Evolutionary conservation across 305 asterid genomes (phyloP).

Genomic region (Fraxinus velutina): DNA sequence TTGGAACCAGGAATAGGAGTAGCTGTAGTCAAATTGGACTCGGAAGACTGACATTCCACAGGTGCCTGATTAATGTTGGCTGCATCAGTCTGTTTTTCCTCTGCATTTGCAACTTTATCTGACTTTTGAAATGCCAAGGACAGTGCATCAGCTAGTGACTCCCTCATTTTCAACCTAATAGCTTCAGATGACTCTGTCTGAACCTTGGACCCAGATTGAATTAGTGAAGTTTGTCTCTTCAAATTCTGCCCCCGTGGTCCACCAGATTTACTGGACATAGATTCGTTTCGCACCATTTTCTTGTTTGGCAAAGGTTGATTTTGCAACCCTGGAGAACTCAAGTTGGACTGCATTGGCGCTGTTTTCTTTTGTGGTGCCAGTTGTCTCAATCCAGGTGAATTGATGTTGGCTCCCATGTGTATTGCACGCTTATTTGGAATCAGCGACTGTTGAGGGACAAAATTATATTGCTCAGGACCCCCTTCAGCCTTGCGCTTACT

Average conservation of each 20-base stretch:
- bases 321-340: constrained; percentile 35
- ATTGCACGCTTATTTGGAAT: constrained; percentile 53
- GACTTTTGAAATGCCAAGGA: constrained; percentile 47
- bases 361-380: constrained; percentile 36
- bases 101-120: constrained; percentile 36
- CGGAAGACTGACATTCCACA: constrained; percentile 35
- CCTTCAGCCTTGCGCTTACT: constrained; percentile 74
- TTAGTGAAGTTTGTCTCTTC: constrained; percentile 49
- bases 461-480: constrained; percentile 33
- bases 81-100: constrained; percentile 29
- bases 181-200: constrained; percentile 58
- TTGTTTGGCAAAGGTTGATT: constrained; percentile 34
- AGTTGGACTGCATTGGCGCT: constrained; percentile 40
- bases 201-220: constrained; percentile 50
- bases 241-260: constrained; percentile 59
- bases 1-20: constrained; percentile 27
- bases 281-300: constrained; percentile 60
- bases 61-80: constrained; percentile 21
- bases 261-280: constrained; percentile 52
- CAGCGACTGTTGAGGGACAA: constrained; percentile 37
- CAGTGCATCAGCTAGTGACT: constrained; percentile 73
- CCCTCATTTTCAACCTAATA: constrained; percentile 94
- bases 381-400: constrained; percentile 35
- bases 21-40: constrained; percentile 29
- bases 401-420: constrained; percentile 34